Percentiles rank a stretch among this genome's conserved stretches.
phyloP scores from a whole-genome alignment of 2,329 filamentous ascomycete species.

The Albifimbria verrucaria region DNA sequence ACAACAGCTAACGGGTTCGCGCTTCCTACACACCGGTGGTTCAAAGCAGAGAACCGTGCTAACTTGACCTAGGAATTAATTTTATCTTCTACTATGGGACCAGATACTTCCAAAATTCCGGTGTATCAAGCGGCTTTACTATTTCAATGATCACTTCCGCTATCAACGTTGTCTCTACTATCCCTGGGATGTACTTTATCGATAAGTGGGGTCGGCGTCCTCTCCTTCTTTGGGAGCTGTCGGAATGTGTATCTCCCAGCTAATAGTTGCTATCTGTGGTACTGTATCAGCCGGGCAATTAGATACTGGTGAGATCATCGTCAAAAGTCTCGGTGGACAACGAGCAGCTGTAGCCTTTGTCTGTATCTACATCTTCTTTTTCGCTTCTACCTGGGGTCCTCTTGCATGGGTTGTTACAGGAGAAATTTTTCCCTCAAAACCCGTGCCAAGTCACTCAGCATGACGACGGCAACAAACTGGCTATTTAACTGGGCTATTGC shows the following conservation, averaged over 20 bases:
- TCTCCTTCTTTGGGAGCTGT: constrained; percentile 59
- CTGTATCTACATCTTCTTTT: constrained; percentile 71
- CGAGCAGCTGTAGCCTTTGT: constrained; percentile 56
- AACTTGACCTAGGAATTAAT: constrained; percentile 29
- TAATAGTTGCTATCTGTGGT: constrained; percentile 56
- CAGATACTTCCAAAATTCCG: constrained; percentile 30
- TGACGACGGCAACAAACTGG: constrained; percentile 71
- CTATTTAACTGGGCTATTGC: constrained; percentile 73
- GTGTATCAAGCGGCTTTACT: constrained; percentile 25
- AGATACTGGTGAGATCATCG: constrained; percentile 38
- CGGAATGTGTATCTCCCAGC: constrained; percentile 57
- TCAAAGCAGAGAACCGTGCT: neutral
- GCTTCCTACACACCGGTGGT: neutral
- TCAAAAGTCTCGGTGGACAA: constrained; percentile 46
- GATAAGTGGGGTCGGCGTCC: constrained; percentile 42
- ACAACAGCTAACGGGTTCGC: constrained; percentile 23
- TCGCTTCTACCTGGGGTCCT: constrained; percentile 64
- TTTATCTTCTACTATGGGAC: constrained; percentile 40
- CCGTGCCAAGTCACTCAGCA: constrained; percentile 60
- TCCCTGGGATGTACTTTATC: constrained; percentile 28
- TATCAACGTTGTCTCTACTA: constrained; percentile 29
- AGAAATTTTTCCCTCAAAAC: constrained; percentile 59
- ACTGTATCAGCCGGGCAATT: constrained; percentile 50
- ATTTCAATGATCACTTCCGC: constrained; percentile 29
- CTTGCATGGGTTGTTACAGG: constrained; percentile 34